Percentiles rank a stretch among this genome's conserved stretches.
phyloP scores from a whole-genome alignment of 768 basidiomycete genomes.

The Leccinellum luteum region DNA sequence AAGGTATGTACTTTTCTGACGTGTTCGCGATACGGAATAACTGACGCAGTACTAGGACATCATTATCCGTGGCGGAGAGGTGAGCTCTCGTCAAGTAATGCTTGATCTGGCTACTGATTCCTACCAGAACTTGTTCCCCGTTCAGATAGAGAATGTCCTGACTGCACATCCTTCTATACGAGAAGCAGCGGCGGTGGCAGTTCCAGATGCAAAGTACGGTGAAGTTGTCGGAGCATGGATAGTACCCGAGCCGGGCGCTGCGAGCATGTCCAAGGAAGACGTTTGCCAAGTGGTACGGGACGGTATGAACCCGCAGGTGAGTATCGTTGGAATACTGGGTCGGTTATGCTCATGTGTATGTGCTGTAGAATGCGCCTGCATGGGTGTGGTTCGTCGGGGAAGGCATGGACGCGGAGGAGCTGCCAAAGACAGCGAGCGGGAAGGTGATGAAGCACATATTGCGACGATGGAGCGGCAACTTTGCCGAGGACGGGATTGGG shows the following conservation, averaged over 20 bases:
- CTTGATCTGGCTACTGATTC: not conserved
- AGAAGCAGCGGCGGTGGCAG: constrained; percentile 73
- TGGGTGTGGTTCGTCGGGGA: constrained; percentile 86
- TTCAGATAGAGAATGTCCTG: constrained; percentile 79
- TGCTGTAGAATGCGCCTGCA: constrained; percentile 62
- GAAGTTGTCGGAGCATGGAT: constrained; percentile 85
- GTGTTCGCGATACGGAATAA: not conserved
- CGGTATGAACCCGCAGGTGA: constrained; percentile 78
- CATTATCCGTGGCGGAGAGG: constrained; percentile 86
- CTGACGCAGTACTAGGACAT: constrained; percentile 51
- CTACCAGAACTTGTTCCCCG: constrained; percentile 74
- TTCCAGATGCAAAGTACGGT: constrained; percentile 65
- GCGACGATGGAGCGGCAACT: constrained; percentile 61
- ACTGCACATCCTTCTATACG: constrained; percentile 53
- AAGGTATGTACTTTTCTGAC: constrained; percentile 52
- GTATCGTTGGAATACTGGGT: not conserved
- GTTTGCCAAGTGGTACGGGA: constrained; percentile 52
- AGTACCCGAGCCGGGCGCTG: constrained; percentile 40
- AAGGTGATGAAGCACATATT: constrained; percentile 84
- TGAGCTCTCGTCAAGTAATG: constrained; percentile 22
- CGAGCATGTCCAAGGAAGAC: constrained; percentile 44
- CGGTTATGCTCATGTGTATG: not conserved
- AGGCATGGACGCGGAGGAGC: constrained; percentile 51
- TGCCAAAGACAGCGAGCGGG: constrained; percentile 86
- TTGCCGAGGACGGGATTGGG: constrained; percentile 48